Conservation (phyloP, 208 protist genomes). For the Crithidia sp. region DNA sequence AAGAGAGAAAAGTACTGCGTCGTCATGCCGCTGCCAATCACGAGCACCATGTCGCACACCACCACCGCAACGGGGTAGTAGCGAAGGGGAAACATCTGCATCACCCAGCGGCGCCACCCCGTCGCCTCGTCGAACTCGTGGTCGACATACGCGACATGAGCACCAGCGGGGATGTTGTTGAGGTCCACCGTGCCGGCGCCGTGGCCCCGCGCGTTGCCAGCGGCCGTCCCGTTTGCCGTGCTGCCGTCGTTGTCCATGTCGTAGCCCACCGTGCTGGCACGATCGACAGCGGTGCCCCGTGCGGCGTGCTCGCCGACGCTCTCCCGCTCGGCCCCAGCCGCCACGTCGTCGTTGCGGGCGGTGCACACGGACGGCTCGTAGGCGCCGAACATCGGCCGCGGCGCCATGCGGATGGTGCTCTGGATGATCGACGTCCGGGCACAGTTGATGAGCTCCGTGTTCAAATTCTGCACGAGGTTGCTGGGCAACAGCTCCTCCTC, state of each 20-base stretch:
- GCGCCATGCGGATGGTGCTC: slow-evolving; percentile 7
- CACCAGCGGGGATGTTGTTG: slow-evolving; percentile 28
- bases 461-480: slow-evolving; percentile 17
- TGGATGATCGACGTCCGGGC: slow-evolving; percentile 40
- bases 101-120: slow-evolving; percentile 36
- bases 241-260: slow-evolving; percentile 20
- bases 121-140: slow-evolving; percentile 45
- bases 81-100: slow-evolving; percentile 52
- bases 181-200: slow-evolving; percentile 7
- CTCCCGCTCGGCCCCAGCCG: not conserved
- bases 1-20: slow-evolving; percentile 79
- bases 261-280: slow-evolving; percentile 6
- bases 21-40: slow-evolving; percentile 75
- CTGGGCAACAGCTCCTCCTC: slow-evolving; percentile 28
- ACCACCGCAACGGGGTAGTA: slow-evolving; percentile 55
- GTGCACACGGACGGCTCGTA: slow-evolving; percentile 54
- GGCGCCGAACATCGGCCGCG: slow-evolving; percentile 10
- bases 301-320: not conserved
- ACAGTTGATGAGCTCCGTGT: slow-evolving; percentile 41
- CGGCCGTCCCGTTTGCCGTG: not conserved
- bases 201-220: not conserved
- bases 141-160: slow-evolving; percentile 42
- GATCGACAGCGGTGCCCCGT: not conserved
- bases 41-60: slow-evolving; percentile 46
- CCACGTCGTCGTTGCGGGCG: slow-evolving; percentile 21